A percentile compares a stretch with the other conserved stretches of the same genome.
These are phyloP conservation scores for Diaporthe capsici DNA, from an alignment of 2,329 filamentous ascomycete species.

Conservation along the genomic window DNA sequence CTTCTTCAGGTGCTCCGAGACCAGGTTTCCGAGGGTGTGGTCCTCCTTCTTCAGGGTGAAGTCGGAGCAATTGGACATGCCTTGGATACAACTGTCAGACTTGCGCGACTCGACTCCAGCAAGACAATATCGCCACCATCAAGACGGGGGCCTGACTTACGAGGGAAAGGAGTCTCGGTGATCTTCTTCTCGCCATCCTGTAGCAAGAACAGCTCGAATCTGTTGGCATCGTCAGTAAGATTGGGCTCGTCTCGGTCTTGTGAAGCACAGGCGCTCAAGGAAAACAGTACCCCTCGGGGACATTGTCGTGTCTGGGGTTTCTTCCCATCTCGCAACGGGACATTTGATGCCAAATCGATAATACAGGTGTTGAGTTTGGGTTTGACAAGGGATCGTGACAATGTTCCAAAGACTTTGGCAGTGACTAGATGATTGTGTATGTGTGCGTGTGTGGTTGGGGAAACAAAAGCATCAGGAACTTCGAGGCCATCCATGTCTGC, in stretches of 20 bases:
- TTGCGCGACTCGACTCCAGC: constrained; percentile 5
- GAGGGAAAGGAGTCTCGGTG: constrained; percentile 87
- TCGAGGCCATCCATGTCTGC: not conserved
- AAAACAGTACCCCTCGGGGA: constrained; percentile 50
- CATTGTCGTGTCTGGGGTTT: constrained; percentile 58
- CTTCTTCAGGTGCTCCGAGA: constrained; percentile 87
- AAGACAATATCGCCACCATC: not conserved
- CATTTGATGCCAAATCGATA: not conserved
- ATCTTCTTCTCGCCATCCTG: constrained; percentile 93
- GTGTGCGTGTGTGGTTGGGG: not conserved
- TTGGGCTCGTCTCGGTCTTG: not conserved
- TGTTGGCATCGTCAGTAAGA: constrained; percentile 55
- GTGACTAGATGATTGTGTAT: not conserved
- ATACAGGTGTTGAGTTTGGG: not conserved
- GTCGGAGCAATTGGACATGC: constrained; percentile 93
- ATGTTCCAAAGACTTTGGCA: not conserved
- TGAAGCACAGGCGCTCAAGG: not conserved
- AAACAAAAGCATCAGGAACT: not conserved
- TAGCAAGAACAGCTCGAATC: constrained; percentile 95
- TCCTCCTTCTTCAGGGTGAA: constrained; percentile 98
- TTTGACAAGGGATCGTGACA: not conserved
- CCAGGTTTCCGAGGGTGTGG: constrained; percentile 92
- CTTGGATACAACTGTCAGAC: constrained; percentile 59
- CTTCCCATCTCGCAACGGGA: constrained; percentile 50
- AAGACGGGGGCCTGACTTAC: constrained; percentile 67